Percentiles rank a stretch among this genome's conserved stretches.
These are phyloP conservation scores for Calocybe indica DNA, from an alignment of 768 basidiomycete genomes.

Conservation along the genomic window DNA sequence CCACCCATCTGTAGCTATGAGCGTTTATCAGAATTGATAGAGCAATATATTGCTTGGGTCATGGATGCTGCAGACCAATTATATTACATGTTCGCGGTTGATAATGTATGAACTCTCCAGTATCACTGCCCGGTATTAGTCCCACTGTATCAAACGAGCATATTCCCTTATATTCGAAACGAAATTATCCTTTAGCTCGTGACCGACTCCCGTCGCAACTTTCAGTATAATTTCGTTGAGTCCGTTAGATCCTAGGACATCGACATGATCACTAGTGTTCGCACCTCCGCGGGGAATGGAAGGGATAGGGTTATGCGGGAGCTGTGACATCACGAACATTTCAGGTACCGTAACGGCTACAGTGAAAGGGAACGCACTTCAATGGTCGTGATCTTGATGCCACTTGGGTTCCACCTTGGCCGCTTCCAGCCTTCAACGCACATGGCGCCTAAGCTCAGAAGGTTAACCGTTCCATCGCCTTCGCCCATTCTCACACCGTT, in stretches of 20 bases:
- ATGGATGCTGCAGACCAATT: constrained; percentile 11
- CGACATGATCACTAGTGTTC: constrained; percentile 88
- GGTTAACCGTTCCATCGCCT: constrained; percentile 90
- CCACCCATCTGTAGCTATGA: constrained; percentile 9
- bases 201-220: constrained; percentile 78
- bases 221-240: constrained; percentile 90
- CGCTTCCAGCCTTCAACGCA: constrained; percentile 94
- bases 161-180: constrained; percentile 80
- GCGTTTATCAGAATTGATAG: constrained; percentile 13
- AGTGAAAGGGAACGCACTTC: constrained; percentile 48
- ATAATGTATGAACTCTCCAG: neutral
- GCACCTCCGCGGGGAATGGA: constrained; percentile 85
- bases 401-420: constrained; percentile 84
- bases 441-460: constrained; percentile 90
- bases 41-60: constrained; percentile 18
- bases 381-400: constrained; percentile 81
- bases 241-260: constrained; percentile 70
- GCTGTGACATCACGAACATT: constrained; percentile 27
- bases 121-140: constrained; percentile 26
- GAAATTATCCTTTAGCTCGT: constrained; percentile 63
- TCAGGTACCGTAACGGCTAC: neutral
- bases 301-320: constrained; percentile 71
- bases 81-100: constrained; percentile 9
- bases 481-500: constrained; percentile 92
- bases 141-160: constrained; percentile 72